Conservation (phyloP, 768 basidiomycete species). For the Boletus coccyginus region DNA sequence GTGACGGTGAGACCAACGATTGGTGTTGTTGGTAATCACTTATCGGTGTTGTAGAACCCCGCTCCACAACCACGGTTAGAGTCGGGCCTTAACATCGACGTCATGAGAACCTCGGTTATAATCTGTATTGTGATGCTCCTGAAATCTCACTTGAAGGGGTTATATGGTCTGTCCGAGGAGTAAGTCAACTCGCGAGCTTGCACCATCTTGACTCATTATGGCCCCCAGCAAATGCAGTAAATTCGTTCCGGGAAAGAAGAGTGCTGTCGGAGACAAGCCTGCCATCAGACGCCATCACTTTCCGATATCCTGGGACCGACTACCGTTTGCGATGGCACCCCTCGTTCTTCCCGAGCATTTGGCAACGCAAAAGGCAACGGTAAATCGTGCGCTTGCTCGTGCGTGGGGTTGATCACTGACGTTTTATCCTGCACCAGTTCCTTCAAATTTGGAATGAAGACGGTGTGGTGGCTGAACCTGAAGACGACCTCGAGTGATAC, state of each 20-base stretch:
- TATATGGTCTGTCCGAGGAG: slow-evolving; percentile 93
- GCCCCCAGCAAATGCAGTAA: slow-evolving; percentile 81
- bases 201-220: neutral
- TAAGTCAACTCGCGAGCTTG: slow-evolving; percentile 37
- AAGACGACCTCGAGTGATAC: slow-evolving; percentile 42
- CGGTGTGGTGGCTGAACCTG: slow-evolving; percentile 64
- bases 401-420: neutral
- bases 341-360: slow-evolving; percentile 64
- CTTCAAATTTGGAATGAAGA: slow-evolving; percentile 81
- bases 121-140: slow-evolving; percentile 85
- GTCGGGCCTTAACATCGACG: slow-evolving; percentile 14
- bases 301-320: slow-evolving; percentile 68
- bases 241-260: slow-evolving; percentile 87
- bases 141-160: slow-evolving; percentile 77
- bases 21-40: neutral
- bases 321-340: slow-evolving; percentile 63
- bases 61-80: neutral
- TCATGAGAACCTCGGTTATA: slow-evolving; percentile 70
- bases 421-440: slow-evolving; percentile 43
- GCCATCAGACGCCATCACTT: slow-evolving; percentile 60
- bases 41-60: neutral
- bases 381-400: slow-evolving; percentile 37
- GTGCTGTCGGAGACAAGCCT: slow-evolving; percentile 80
- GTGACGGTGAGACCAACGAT: slow-evolving; percentile 2
- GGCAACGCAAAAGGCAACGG: slow-evolving; percentile 58